These are phyloP conservation scores for Oryza longistaminata DNA, from an alignment of 176 grass and related monocot genomes.

Conservation along the genomic window DNA sequence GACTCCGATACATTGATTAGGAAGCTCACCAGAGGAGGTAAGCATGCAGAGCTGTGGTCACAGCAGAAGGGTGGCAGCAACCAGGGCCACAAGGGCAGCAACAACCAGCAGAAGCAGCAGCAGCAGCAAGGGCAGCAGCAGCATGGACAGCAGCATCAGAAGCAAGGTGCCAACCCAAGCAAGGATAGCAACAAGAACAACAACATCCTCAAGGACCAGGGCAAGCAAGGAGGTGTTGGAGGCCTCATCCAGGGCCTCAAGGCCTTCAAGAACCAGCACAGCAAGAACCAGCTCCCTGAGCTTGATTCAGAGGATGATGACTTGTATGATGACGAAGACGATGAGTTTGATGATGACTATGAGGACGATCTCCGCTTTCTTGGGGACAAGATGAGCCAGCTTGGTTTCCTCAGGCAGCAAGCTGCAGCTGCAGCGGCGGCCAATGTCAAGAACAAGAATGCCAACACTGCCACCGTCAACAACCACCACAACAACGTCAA, in stretches of 20 bases:
- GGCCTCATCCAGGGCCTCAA: constrained; percentile 84
- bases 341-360: constrained; percentile 55
- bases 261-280: constrained; percentile 89
- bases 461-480: constrained; percentile 33
- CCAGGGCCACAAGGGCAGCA: constrained; percentile 58
- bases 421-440: background rate
- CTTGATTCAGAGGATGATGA: constrained; percentile 73
- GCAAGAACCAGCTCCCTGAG: constrained; percentile 53
- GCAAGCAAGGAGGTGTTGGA: constrained; percentile 60
- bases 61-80: constrained; percentile 62
- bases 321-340: constrained; percentile 63
- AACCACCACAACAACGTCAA: constrained; percentile 40
- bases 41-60: constrained; percentile 87
- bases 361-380: constrained; percentile 72
- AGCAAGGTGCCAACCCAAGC: constrained; percentile 45
- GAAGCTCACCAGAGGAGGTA: constrained; percentile 83
- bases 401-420: constrained; percentile 57
- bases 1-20: constrained; percentile 67
- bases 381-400: constrained; percentile 75
- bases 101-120: constrained; percentile 48
- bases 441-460: constrained; percentile 50
- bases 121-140: constrained; percentile 45
- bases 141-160: constrained; percentile 52
- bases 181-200: constrained; percentile 55
- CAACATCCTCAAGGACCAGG: constrained; percentile 59